Conservation (phyloP, 2,329 filamentous ascomycete genomes). For the Penicillium sp. region DNA sequence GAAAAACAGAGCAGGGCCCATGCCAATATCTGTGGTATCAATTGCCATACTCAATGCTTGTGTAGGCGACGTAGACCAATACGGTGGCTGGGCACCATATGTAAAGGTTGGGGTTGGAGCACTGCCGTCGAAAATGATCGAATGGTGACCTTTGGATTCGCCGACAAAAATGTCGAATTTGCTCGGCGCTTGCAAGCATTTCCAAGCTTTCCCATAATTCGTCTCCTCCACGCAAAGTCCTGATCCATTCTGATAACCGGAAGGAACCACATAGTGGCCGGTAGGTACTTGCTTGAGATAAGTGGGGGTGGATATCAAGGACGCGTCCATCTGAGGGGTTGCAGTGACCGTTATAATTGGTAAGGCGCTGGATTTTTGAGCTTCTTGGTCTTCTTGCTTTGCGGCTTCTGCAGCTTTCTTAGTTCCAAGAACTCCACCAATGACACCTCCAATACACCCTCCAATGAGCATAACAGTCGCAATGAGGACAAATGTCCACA, state of each 20-base stretch:
- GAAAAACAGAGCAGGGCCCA: conserved; percentile 66
- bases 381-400: conserved; percentile 17
- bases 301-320: conserved; percentile 48
- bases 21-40: conserved; percentile 56
- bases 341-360: conserved; percentile 50
- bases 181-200: conserved; percentile 44
- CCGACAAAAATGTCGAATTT: conserved; percentile 33
- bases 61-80: conserved; percentile 39
- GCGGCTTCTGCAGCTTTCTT: conserved; percentile 36
- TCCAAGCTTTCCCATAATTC: conserved; percentile 52
- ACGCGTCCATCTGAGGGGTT: conserved; percentile 51
- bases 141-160: conserved; percentile 26
- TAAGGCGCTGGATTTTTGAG: conserved; percentile 19
- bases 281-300: conserved; percentile 50
- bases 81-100: conserved; percentile 64
- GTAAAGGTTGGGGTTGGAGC: conserved; percentile 45
- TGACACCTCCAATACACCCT: conserved; percentile 53
- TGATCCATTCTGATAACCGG: conserved; percentile 49
- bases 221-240: conserved; percentile 51
- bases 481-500: conserved; percentile 52
- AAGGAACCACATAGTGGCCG: conserved; percentile 51
- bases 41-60: conserved; percentile 55
- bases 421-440: conserved; percentile 55
- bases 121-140: conserved; percentile 43
- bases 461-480: conserved; percentile 50